These are phyloP conservation scores for Pyrenopolyporus hunteri DNA, from an alignment of 495 filamentous ascomycete genomes.

Conservation along the genomic window DNA sequence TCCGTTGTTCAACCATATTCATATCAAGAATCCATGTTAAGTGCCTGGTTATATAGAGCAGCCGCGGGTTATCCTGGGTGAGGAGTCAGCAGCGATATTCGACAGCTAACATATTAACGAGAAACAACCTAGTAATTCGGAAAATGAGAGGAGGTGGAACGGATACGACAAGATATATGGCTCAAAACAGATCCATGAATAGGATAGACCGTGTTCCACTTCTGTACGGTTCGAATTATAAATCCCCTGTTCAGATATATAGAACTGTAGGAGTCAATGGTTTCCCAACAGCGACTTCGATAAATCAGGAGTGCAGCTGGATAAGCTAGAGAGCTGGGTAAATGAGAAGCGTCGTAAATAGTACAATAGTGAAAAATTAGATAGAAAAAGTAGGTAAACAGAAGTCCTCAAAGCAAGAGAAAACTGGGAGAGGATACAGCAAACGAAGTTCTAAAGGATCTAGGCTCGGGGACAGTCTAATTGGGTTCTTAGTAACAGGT, in stretches of 20 bases:
- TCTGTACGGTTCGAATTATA: conserved; percentile 12
- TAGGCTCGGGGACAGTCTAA: conserved; percentile 19
- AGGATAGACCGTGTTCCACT: conserved; percentile 19
- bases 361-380: conserved; percentile 17
- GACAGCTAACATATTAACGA: conserved; percentile 5
- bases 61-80: conserved; percentile 1
- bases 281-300: conserved; percentile 2
- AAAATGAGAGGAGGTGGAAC: conserved; percentile 23
- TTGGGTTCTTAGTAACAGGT: conserved; percentile 20
- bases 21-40: conserved; percentile 29
- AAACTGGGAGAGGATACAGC: conserved; percentile 6
- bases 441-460: conserved; percentile 22
- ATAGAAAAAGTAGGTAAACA: conserved; percentile 11
- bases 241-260: conserved; percentile 15
- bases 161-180: conserved; percentile 10
- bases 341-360: conserved; percentile 15
- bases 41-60: conserved; percentile 1
- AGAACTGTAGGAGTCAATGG: not conserved
- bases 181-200: conserved; percentile 11
- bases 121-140: conserved; percentile 14
- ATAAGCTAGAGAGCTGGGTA: conserved; percentile 2
- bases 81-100: conserved; percentile 25
- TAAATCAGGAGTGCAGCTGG: conserved; percentile 5
- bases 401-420: conserved; percentile 1
- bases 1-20: conserved; percentile 15